These are phyloP conservation scores for Metschnikowia orientalis DNA, from an alignment of 805 yeast species.

Conservation along the genomic window DNA sequence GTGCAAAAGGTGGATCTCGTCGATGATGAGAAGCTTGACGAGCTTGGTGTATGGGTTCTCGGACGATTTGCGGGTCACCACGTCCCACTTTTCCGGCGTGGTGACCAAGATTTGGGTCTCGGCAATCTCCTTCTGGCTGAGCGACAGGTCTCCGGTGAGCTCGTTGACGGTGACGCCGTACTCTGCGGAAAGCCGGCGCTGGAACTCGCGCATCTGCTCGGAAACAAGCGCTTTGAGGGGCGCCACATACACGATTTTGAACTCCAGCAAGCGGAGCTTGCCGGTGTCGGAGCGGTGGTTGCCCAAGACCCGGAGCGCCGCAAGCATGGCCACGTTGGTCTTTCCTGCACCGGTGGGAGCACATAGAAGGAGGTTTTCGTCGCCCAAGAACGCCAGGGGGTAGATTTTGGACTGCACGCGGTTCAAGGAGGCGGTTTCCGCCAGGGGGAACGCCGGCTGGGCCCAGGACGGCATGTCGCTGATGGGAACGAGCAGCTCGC, in stretches of 20 bases:
- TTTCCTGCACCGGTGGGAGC: constrained; percentile 99
- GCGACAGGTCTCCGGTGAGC: constrained; percentile 82
- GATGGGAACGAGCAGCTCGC: constrained; percentile 51
- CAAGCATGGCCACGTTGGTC: constrained; percentile 90
- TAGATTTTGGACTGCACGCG: constrained; percentile 78
- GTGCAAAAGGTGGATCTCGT: constrained; percentile 88
- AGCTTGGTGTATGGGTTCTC: constrained; percentile 61
- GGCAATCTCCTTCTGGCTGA: constrained; percentile 69
- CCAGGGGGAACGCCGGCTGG: constrained; percentile 62
- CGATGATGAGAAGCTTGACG: constrained; percentile 73
- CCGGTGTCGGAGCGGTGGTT: constrained; percentile 48
- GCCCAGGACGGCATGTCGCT: constrained; percentile 79
- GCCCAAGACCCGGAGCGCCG: constrained; percentile 60
- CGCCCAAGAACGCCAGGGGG: constrained; percentile 70
- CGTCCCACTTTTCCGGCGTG: constrained; percentile 98
- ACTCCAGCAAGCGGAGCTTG: constrained; percentile 47
- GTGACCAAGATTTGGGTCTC: constrained; percentile 83
- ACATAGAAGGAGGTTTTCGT: constrained; percentile 74
- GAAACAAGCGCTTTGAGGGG: constrained; percentile 94
- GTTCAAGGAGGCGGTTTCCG: constrained; percentile 66
- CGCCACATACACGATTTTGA: constrained; percentile 84
- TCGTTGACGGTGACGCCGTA: constrained; percentile 76
- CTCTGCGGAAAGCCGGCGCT: constrained; percentile 54
- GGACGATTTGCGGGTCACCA: constrained; percentile 76
- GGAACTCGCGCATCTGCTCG: constrained; percentile 87